These are phyloP conservation scores for Dalbergia cultrata DNA, from an alignment of 306 rosid genomes.

Conservation along the genomic window DNA sequence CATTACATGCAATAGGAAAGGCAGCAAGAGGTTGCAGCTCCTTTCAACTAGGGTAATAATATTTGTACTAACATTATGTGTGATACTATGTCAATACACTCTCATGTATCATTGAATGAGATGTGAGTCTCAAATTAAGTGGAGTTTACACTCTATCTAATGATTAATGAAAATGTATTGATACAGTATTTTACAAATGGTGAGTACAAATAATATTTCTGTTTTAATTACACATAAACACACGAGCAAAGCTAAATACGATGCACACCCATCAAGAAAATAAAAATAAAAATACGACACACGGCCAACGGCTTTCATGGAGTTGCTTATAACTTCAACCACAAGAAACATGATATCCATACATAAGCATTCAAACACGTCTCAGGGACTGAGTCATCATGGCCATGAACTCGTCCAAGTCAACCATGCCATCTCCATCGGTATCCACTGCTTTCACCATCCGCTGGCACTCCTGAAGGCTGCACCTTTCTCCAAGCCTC, in stretches of 20 bases:
- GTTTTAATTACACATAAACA: too few species aligned
- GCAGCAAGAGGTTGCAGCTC: slow-evolving; percentile 16
- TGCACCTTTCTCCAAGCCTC: slow-evolving; percentile 79
- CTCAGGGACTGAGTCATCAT: slow-evolving; percentile 77
- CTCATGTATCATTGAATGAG: too few species aligned
- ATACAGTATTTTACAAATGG: too few species aligned
- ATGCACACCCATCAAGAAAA: background rate
- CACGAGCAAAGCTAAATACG: background rate
- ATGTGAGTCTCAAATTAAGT: too few species aligned
- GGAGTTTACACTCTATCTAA: too few species aligned
- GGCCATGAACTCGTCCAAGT: slow-evolving; percentile 77
- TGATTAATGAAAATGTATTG: too few species aligned
- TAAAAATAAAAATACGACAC: background rate
- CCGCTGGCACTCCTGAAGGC: slow-evolving; percentile 69
- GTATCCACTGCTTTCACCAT: slow-evolving; percentile 86
- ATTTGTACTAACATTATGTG: too few species aligned
- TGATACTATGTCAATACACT: too few species aligned
- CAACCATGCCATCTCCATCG: slow-evolving; percentile 86
- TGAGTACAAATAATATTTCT: too few species aligned
- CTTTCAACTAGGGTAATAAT: too few species aligned
- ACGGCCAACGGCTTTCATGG: background rate
- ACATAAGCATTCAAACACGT: slow-evolving; percentile 35
- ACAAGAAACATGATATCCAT: slow-evolving; percentile 25
- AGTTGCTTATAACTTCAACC: background rate
- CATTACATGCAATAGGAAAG: slow-evolving; percentile 18